phyloP scores from a whole-genome alignment of 768 basidiomycete species.

The Mycena amicta region DNA sequence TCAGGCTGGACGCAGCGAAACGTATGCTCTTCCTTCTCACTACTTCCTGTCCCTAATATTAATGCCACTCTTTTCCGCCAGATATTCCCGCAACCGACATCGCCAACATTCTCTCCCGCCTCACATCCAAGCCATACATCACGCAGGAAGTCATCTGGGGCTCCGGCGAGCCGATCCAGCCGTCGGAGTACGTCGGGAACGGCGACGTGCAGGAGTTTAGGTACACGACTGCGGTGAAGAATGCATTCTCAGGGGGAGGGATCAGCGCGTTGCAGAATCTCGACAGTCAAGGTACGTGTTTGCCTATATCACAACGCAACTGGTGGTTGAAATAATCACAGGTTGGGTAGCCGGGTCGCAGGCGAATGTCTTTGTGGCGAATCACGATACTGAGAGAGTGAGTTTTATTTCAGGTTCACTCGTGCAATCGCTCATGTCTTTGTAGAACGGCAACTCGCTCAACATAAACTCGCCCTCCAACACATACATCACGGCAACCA shows the following conservation, averaged over 20 bases:
- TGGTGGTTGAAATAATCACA: no score
- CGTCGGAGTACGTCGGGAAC: conserved; percentile 56
- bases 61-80: conserved; percentile 25
- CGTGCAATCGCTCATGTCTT: background rate
- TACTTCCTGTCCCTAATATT: background rate
- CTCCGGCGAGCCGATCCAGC: conserved; percentile 54
- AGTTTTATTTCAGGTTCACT: conserved; percentile 1
- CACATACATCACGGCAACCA: conserved; percentile 58
- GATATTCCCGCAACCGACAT: conserved; percentile 60
- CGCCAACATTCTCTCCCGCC: conserved; percentile 50
- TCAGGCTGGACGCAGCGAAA: conserved; percentile 68
- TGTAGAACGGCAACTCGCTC: conserved; percentile 53
- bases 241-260: conserved; percentile 53
- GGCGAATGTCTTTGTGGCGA: conserved; percentile 69
- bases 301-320: no score
- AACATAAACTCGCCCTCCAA: conserved; percentile 66
- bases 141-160: conserved; percentile 65
- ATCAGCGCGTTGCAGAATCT: conserved; percentile 56
- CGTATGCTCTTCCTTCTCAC: no score
- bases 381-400: conserved; percentile 72
- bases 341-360: conserved; percentile 57
- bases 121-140: no score
- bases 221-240: conserved; percentile 54
- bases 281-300: conserved; percentile 46
- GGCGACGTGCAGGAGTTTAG: conserved; percentile 73